A percentile compares a stretch with the other conserved stretches of the same genome.
phyloP scores from a whole-genome alignment of 768 basidiomycete genomes.

The Rhodotorula graminis region DNA sequence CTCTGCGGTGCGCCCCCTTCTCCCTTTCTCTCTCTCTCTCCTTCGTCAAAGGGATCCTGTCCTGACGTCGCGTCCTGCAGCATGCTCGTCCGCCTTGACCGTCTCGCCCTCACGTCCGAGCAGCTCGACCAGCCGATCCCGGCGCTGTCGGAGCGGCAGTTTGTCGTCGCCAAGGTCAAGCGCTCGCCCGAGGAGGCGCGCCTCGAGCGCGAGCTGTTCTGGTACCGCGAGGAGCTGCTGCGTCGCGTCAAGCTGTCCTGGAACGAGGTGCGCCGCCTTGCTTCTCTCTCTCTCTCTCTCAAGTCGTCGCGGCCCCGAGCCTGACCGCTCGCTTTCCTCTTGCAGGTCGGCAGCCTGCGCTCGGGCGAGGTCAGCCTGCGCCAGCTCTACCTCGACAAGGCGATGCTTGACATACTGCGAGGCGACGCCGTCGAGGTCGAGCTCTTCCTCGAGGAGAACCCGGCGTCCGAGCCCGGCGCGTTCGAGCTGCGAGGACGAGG shows the following conservation, averaged over 20 bases:
- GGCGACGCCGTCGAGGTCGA: constrained; percentile 62
- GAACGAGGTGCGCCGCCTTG: constrained; percentile 64
- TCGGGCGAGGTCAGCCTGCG: constrained; percentile 72
- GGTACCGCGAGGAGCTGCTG: constrained; percentile 89
- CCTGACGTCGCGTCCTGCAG: not conserved
- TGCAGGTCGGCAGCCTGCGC: constrained; percentile 71
- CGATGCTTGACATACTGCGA: constrained; percentile 73
- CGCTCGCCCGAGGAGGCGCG: constrained; percentile 56
- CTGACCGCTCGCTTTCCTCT: not conserved
- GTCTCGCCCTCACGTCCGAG: constrained; percentile 60
- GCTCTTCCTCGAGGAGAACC: constrained; percentile 53
- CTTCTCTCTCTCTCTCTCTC: not conserved
- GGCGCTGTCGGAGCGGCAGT: constrained; percentile 79
- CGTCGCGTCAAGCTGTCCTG: constrained; percentile 65
- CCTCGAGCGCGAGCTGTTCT: constrained; percentile 76
- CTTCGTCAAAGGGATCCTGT: not conserved
- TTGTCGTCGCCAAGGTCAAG: constrained; percentile 72
- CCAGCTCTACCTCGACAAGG: constrained; percentile 66
- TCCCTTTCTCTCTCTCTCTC: constrained; percentile 42
- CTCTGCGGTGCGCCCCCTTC: constrained; percentile 67
- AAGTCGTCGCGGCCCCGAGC: not conserved
- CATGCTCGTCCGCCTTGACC: constrained; percentile 54
- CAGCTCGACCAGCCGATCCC: constrained; percentile 68
- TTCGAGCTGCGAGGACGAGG: constrained; percentile 43
- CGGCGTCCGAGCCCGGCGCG: constrained; percentile 30